These are phyloP conservation scores for Scenedesmus sp. DNA, from an alignment of 163 green algal species.

Conservation along the genomic window DNA sequence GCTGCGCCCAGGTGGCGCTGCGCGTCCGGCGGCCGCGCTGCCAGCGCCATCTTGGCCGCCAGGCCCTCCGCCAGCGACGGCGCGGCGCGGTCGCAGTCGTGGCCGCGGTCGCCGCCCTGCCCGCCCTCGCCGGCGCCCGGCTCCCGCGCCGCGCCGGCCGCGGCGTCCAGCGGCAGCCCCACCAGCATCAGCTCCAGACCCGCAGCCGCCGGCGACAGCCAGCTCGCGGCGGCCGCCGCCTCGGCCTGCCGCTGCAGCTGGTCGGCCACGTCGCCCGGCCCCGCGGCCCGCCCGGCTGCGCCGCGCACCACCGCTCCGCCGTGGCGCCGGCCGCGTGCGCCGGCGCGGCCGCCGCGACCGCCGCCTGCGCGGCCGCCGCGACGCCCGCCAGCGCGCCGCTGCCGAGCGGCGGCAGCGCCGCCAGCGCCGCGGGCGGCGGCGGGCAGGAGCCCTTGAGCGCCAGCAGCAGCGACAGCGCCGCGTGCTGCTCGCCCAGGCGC, in stretches of 20 bases:
- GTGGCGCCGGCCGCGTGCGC: no score
- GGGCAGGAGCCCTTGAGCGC: background rate
- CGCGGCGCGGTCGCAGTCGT: no score
- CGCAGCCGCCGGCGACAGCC: conserved; percentile 9
- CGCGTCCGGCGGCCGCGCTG: background rate
- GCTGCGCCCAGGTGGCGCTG: background rate
- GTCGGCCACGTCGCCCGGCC: background rate
- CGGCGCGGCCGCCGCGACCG: conserved; percentile 19
- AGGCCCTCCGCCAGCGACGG: no score
- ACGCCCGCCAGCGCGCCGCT: background rate
- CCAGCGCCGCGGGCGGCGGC: background rate
- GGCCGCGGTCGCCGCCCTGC: no score
- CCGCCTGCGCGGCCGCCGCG: conserved; percentile 1
- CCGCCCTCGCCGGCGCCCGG: background rate
- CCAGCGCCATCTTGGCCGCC: background rate
- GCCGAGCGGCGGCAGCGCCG: conserved; percentile 23
- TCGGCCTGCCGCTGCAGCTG: background rate
- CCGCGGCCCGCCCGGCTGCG: no score
- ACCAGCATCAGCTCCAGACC: conserved; percentile 17
- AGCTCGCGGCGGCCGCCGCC: background rate
- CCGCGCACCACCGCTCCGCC: no score
- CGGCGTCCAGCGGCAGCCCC: conserved; percentile 9
- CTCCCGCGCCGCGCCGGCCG: background rate
- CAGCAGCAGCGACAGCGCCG: conserved; percentile 26
- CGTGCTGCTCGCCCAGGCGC: conserved; percentile 10